phyloP scores from a whole-genome alignment of 768 basidiomycete species.

The Mycena albidolilacea region DNA sequence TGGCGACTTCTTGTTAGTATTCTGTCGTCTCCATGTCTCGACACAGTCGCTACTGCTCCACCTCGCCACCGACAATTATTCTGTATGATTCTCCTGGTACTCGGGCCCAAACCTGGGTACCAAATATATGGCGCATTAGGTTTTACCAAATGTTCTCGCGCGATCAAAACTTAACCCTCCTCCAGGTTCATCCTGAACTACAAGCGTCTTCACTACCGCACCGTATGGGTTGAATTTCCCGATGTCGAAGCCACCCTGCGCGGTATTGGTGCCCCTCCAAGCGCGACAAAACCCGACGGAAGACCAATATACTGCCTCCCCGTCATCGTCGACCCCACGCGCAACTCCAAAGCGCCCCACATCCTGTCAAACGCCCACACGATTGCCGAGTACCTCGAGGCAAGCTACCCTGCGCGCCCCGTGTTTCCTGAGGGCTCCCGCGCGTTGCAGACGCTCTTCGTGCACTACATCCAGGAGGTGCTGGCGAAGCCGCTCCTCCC shows the following conservation, averaged over 20 bases:
- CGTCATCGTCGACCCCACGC: conserved; percentile 73
- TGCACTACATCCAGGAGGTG: conserved; percentile 66
- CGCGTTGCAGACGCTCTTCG: conserved; percentile 77
- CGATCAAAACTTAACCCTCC: neutral
- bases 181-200: conserved; percentile 65
- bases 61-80: neutral
- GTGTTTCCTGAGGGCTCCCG: conserved; percentile 80
- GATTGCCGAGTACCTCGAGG: conserved; percentile 82
- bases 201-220: conserved; percentile 78
- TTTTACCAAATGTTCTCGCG: neutral
- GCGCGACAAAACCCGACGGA: conserved; percentile 68
- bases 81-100: conserved; percentile 3
- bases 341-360: conserved; percentile 59
- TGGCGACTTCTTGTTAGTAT: no score
- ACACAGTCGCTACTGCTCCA: neutral
- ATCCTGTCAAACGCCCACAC: conserved; percentile 72
- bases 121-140: conserved; percentile 1
- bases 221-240: conserved; percentile 78
- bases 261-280: conserved; percentile 72
- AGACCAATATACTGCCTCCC: conserved; percentile 77
- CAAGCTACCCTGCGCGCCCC: conserved; percentile 75
- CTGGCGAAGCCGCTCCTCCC: conserved; percentile 67
- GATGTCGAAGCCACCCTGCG: conserved; percentile 75
- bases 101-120: conserved; percentile 3
- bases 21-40: neutral